Conservation (phyloP, 305 asterid genomes). For the Solanum hybrid region DNA sequence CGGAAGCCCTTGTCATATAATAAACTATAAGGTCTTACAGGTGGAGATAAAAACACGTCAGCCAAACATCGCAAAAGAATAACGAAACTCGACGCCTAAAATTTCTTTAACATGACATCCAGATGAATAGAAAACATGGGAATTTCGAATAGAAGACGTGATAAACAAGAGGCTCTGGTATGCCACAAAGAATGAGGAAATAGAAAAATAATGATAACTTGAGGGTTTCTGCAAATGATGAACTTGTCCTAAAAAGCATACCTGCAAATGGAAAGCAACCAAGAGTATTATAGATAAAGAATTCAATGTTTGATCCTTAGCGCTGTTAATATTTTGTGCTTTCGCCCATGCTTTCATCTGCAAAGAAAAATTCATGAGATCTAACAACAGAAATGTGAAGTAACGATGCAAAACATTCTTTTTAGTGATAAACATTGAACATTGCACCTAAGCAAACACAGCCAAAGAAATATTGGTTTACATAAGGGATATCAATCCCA, state of each 20-base stretch:
- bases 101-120: background rate
- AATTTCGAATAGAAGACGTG: background rate
- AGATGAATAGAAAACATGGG: background rate
- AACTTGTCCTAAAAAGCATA: background rate
- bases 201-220: background rate
- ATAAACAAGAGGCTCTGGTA: background rate
- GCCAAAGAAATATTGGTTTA: background rate
- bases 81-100: background rate
- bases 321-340: constrained; percentile 15
- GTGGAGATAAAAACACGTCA: background rate
- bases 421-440: background rate
- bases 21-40: background rate
- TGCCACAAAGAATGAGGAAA: background rate
- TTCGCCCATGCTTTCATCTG: constrained; percentile 20
- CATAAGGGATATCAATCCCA: background rate
- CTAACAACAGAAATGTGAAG: background rate
- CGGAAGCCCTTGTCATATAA: background rate
- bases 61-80: background rate
- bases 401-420: background rate
- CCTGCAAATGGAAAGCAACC: constrained; percentile 19
- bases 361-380: background rate
- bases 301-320: constrained; percentile 15
- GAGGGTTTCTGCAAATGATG: background rate
- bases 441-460: background rate
- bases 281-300: constrained; percentile 12